Conservation (phyloP, 306 rosid species). For the Carpinus fangiana region DNA sequence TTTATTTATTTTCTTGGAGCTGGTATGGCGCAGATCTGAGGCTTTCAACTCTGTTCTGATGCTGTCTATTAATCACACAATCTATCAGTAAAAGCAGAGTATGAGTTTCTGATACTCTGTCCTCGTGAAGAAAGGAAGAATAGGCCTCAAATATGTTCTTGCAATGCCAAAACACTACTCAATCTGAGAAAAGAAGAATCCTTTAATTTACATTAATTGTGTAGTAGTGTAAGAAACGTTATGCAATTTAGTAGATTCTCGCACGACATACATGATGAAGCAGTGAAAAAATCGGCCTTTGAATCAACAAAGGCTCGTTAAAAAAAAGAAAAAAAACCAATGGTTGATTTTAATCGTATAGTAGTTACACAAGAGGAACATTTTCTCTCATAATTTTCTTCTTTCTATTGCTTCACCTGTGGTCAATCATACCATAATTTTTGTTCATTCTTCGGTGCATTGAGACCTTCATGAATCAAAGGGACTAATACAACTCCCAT, state of each 20-base stretch:
- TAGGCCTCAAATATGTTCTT: neutral
- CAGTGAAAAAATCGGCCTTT: no score
- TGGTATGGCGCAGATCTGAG: neutral
- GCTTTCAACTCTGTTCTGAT: neutral
- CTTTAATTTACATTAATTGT: neutral
- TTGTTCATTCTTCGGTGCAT: neutral
- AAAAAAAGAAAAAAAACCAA: no score
- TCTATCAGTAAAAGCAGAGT: neutral
- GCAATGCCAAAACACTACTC: no score
- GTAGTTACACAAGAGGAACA: no score
- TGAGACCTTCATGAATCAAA: neutral
- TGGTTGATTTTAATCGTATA: no score
- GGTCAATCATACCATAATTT: neutral
- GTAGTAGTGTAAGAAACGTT: no score
- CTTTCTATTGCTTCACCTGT: neutral
- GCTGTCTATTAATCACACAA: neutral
- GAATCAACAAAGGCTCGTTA: no score
- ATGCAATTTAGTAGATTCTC: no score
- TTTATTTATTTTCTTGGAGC: neutral
- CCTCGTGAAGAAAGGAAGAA: neutral
- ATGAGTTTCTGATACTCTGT: neutral
- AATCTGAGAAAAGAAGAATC: neutral
- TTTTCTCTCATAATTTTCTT: neutral
- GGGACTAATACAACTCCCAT: neutral
- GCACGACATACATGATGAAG: no score